Base-by-base conservation (phyloP, 495 filamentous ascomycete genomes). In the Friedmanniomyces endolithicus region DNA sequence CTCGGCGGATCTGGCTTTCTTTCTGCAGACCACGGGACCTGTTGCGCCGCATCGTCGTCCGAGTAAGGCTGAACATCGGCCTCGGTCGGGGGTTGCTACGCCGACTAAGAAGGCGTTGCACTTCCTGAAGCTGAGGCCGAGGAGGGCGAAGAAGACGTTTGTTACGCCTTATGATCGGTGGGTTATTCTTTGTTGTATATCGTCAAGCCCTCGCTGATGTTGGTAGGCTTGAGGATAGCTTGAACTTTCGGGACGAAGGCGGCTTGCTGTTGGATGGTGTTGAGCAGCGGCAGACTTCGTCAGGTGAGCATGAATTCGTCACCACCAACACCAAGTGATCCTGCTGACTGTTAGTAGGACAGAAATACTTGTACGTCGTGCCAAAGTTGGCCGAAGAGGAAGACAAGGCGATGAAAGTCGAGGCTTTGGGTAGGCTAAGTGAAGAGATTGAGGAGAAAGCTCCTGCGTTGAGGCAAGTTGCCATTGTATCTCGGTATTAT, bases 1-100 rank as follows among this genome's bases (percentile, higher is more conserved):
- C 19, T 34, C 48, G 4, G 47, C 44, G 11, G 49, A 53, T 24
- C 46, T 61, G 31, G 37, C 52, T 20, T 48, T 41, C 17, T 62
- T 62, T 25, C 37, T 62, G 35, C 43, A 41, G 8, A 51, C 39
- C 2, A 58, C 55, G 11, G 59, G 55, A 4, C 59, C 59, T 19
- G 39, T 27, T 41, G 50, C 55, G 31, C 50, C 52, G 7, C 59
- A 58, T 25, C 59, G 55, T 24, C 23, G 48, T 23, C 51, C 59
- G 2, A 58, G 55, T 55, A 62, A 58, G 27, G 24, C 50, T 7
- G 54, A 49, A 24, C 53, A 22, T 22, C 53, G n/a, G n/a, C n/a
- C 37, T 12, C 11, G 7, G 23, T 39, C 31, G 2, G 16, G 27
- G 3, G 45, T n/a, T 29, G 22, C 19, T 19, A 27, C 44, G 12